Evolutionary conservation across 2,329 filamentous ascomycete genomes (phyloP).

Genomic region (Xylaria sp.): DNA sequence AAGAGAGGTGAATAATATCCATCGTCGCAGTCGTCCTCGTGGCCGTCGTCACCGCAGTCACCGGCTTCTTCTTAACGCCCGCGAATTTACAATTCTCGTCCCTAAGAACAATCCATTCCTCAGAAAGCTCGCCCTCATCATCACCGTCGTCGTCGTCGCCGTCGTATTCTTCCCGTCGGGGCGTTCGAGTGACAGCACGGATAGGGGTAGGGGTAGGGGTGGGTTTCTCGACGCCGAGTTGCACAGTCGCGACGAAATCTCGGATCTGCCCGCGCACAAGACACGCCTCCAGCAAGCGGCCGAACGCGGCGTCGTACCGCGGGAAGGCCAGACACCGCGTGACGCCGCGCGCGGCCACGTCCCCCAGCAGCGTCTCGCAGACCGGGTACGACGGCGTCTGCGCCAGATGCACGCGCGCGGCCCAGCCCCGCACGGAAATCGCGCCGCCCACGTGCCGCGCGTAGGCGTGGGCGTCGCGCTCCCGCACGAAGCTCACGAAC

Average conservation of each 20-base stretch:
- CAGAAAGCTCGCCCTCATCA: not conserved
- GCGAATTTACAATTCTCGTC: not conserved
- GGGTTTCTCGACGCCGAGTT: too few relatives aligned
- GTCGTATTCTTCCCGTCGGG: too few relatives aligned
- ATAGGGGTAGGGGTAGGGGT: not conserved
- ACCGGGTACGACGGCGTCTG: conserved; percentile 26
- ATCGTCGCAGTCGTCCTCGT: too few relatives aligned
- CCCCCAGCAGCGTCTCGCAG: not conserved
- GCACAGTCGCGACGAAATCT: not conserved
- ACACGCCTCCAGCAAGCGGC: not conserved
- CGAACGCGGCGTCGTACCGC: not conserved
- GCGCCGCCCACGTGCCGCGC: not conserved
- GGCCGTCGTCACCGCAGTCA: not conserved
- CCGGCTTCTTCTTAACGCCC: not conserved
- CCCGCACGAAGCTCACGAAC: conserved; percentile 6
- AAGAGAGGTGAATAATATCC: not conserved
- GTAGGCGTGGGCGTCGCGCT: conserved; percentile 15
- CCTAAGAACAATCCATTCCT: not conserved
- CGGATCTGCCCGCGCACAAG: not conserved
- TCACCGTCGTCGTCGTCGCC: too few relatives aligned
- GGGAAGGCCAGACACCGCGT: conserved; percentile 18
- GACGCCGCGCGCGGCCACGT: not conserved
- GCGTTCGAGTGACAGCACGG: not conserved
- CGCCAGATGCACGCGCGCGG: conserved; percentile 9
- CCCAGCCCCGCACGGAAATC: not conserved